phyloP scores from a whole-genome alignment of 2,329 filamentous ascomycete genomes.

The Fusarium pilosicola region DNA sequence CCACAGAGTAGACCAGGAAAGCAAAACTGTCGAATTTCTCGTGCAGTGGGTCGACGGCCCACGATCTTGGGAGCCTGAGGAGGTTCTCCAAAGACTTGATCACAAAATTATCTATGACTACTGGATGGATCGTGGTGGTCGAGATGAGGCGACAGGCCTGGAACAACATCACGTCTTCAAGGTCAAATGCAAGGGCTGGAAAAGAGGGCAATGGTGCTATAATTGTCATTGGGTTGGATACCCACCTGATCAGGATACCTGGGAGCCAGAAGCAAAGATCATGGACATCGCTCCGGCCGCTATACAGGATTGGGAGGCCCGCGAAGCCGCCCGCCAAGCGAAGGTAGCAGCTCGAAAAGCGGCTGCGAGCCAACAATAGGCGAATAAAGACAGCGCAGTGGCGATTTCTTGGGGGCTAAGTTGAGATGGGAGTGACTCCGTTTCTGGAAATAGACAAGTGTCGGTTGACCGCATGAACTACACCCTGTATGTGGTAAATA shows the following conservation, averaged over 20 bases:
- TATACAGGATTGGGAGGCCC: background rate
- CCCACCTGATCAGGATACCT: background rate
- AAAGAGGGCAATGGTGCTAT: background rate
- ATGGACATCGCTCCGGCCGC: background rate
- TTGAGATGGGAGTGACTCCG: rapidly evolving
- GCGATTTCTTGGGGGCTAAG: rapidly evolving
- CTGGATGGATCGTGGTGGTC: background rate
- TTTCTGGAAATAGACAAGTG: background rate
- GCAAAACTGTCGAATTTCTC: background rate
- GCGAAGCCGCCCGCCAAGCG: rapidly evolving
- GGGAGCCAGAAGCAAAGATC: background rate
- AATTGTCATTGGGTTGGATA: background rate
- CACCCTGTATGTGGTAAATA: background rate
- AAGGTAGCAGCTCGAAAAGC: rapidly evolving
- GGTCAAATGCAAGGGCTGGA: background rate
- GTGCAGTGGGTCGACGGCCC: background rate
- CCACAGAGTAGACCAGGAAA: rapidly evolving
- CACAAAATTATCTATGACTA: rapidly evolving
- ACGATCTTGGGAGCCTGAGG: background rate
- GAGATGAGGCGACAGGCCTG: background rate
- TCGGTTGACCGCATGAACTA: background rate
- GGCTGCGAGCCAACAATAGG: rapidly evolving
- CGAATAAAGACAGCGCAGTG: no score
- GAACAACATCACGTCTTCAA: background rate
- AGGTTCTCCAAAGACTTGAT: rapidly evolving